Base-by-base conservation (phyloP, 2,329 filamentous ascomycete genomes). In the Diaporthe eres region DNA sequence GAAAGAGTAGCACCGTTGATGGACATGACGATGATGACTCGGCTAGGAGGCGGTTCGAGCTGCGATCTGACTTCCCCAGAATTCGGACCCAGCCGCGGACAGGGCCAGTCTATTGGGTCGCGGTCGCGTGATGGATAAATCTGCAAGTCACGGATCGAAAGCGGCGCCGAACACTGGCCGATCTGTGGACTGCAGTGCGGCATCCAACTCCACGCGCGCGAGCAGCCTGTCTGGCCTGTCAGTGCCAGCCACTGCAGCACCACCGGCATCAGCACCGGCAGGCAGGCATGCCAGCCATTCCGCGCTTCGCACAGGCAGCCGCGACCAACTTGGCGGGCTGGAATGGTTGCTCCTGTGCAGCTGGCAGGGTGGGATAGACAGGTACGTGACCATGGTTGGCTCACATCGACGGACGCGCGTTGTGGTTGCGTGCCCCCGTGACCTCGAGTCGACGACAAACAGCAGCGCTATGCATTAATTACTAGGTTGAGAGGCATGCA, bases 31-130 rank as follows among this genome's bases (percentile, higher is more conserved):
- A 53, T 55, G 61, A 25, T 73, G 58, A 65, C 58, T 65, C 60
- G 22, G 13, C 39, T 34, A 28, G 15, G 15, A 15, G 31, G 47
- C 65, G 22, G 47, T 68, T 70, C n/a, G n/a, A 70, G 47, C 31
- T 53, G 65, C 31, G 49, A 70, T 42, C 65, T 70, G 49, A 49
- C 42, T 70, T 39, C 65, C 65, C 65, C 65, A 70, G 65, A 70
- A 28, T 53, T 42, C n/a, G 49, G 31, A 42, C 49, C 49, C 65
- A 55, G 31, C 49, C 65, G 49, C 65, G n/a, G 10, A 22, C 65
- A 55, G 65, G 65, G 47, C 37, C 65, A 49, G 22, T 42, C 65
- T 55, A 42, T 55, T 70, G 65, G 65, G 28, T 10, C 15, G 19
- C 61, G 42, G 63, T 67, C 65, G 49, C 65, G 34, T 70, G 65